Evolutionary conservation across 2,329 filamentous ascomycete species (phyloP).

Genomic region (Bretziella fagacearum): DNA sequence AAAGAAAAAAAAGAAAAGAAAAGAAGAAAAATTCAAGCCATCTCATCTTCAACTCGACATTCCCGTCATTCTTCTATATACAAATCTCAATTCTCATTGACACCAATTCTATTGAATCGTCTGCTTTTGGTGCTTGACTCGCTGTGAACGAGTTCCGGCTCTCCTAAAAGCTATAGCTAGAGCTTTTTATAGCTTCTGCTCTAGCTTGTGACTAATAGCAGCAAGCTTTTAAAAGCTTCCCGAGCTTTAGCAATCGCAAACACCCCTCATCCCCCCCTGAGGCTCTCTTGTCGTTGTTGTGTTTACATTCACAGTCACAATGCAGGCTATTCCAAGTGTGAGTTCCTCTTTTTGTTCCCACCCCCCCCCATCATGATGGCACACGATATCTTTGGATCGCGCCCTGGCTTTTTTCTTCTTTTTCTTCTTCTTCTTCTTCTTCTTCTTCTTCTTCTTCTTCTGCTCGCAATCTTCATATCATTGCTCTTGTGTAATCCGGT

Average conservation of each 20-base stretch:
- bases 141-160: neutral
- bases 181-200: constrained; percentile 1
- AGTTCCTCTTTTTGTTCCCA: constrained; percentile 21
- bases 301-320: constrained; percentile 20
- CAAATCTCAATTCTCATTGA: neutral
- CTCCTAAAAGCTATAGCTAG: constrained; percentile 3
- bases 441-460: no score
- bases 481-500: no score
- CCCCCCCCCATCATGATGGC: neutral
- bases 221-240: neutral
- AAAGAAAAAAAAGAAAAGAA: no score
- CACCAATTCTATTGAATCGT: neutral
- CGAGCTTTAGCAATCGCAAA: neutral
- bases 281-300: neutral
- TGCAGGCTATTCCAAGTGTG: constrained; percentile 38
- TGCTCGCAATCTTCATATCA: no score
- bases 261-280: neutral
- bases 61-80: neutral
- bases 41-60: neutral
- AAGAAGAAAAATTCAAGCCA: neutral
- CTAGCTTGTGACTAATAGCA: constrained; percentile 1
- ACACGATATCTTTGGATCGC: constrained; percentile 1
- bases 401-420: neutral
- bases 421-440: no score
- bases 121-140: neutral